Evolutionary conservation across 768 basidiomycete genomes (phyloP), one percentile per base, ranked within the genome.

Genomic region (Mycena leptocephala): DNA sequence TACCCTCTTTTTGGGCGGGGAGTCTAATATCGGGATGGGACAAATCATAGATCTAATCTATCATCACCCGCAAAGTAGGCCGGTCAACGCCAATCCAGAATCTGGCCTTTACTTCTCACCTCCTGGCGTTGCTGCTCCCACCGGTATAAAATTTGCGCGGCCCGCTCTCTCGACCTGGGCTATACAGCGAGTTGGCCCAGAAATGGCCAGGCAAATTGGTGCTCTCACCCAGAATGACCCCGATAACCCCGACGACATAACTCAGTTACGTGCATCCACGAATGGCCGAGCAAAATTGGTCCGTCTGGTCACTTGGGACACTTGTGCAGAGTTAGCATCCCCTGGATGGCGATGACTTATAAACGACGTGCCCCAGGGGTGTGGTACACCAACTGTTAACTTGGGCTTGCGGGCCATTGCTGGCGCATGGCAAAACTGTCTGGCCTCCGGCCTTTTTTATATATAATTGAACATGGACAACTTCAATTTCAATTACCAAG

Each of bases 121-220:
- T 24, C 48, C 48, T 24, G n/a, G 13, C 26, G 4, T 51, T 24
- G 48, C 48, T 2, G 4, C 48, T 24, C 48, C 43, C 8, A 22
- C 2, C 6, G 22, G 22, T 6, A 61, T 61, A 11, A 46, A 30
- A 14, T 30, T 11, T 32, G 63, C 41, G 5, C 43, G 58, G 5
- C 70, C 37, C 1, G 24, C 28, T n/a, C 58, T 71, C 7, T 71
- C 70, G 16, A 63, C 70, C n/a, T 71, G 70, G 70, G 70, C 61
- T 13, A 41, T 64, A 9, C 58, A 72, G n/a, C 9, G 51, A 1
- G 43, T 72, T 22, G 48, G 48, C 26, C 16, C n/a, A 2, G 70
- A 61, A 22, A 3, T 72, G 7, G 41, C 43, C 3, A 16, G 30
- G 1, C 59, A 72, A 22, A 37, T 62, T n/a, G 39, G 70, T 5